Evolutionary conservation across 2,329 filamentous ascomycete species (phyloP).

Genomic region (Alternaria ventricosa): DNA sequence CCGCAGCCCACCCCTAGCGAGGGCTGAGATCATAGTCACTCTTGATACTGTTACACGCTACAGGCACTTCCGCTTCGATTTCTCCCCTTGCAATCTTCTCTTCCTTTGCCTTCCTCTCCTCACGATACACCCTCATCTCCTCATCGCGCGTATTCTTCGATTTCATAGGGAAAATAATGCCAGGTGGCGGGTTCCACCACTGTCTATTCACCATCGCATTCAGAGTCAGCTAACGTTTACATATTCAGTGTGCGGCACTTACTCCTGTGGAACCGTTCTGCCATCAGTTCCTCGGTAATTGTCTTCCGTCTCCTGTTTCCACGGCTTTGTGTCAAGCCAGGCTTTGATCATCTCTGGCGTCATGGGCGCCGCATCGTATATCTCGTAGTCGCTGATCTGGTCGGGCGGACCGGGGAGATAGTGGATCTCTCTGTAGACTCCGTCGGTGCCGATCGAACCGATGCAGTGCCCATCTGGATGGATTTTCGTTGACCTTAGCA

Average conservation of each 20-base stretch:
- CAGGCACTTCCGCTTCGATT: not conserved
- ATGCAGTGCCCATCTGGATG: not conserved
- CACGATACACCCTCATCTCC: not conserved
- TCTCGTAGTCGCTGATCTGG: not conserved
- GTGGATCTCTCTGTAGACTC: not conserved
- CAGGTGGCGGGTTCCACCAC: slow-evolving; percentile 1
- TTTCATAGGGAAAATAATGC: not conserved
- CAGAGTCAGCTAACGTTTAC: not conserved
- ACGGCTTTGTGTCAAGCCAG: slow-evolving; percentile 1
- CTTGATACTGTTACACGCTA: not conserved
- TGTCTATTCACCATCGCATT: not conserved
- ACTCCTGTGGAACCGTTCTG: slow-evolving; percentile 1
- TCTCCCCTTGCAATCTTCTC: slow-evolving; percentile 5
- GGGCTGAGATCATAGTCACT: slow-evolving; percentile 6
- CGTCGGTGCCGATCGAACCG: not conserved
- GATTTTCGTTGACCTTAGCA: not conserved
- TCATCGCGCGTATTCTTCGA: slow-evolving; percentile 3
- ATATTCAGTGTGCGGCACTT: not conserved
- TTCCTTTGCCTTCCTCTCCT: not conserved
- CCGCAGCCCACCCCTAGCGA: not conserved
- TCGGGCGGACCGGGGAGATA: slow-evolving; percentile 3
- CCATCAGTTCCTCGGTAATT: slow-evolving; percentile 4
- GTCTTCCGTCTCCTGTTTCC: slow-evolving; percentile 2
- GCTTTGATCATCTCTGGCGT: slow-evolving; percentile 6
- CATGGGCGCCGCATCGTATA: slow-evolving; percentile 7